Base-by-base conservation (phyloP, 2,329 filamentous ascomycete genomes). In the Biscogniauxia marginata region DNA sequence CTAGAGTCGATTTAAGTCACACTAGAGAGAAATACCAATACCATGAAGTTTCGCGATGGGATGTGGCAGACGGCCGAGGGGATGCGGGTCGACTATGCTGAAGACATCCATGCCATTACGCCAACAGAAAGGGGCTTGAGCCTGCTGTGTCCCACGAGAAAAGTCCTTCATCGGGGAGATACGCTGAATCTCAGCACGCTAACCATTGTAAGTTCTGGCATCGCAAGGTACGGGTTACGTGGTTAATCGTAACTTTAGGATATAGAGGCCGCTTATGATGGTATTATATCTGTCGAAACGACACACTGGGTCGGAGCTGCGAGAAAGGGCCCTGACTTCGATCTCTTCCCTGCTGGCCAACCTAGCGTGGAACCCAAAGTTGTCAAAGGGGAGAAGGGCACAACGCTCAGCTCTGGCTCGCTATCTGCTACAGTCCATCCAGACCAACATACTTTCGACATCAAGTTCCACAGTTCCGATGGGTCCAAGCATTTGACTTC, bases 21-120 rank as follows among this genome's bases (percentile, higher is more conserved):
- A n/a, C 30, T 9, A 39, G 30, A 39, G n/a, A n/a, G 30, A 16
- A 39, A 39, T 39, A 39, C 2, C n/a, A 16, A 16, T 16, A 39
- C n/a, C 46, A 85, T 85, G 83, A 84, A 83, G 74, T 84, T 85
- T 64, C 81, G 82, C 61, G 82, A 85, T 79, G 82, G 82, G 62
- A 86, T 88, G 85, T 89, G 86, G 86, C 75, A 88, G 49, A 77
- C 80, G 45, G 84, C 81, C 55, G 81, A 85, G 70, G 82, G 79
- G 58, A 79, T 85, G 67, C 76, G 77, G 50, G 77, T 85, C 22
- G 83, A 87, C 66, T 88, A 88, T 63, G 86, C 85, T 30, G 85
- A 88, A 70, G 84, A 88, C 58, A 75, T 88, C 16, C 81, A 84
- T 66, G 76, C 78, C 7, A 73, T 81, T 51, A 78, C 75, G 4